Evolutionary conservation across 306 rosid species (phyloP), one percentile per base, ranked within the genome.

Genomic region (Inga oerstediana): DNA sequence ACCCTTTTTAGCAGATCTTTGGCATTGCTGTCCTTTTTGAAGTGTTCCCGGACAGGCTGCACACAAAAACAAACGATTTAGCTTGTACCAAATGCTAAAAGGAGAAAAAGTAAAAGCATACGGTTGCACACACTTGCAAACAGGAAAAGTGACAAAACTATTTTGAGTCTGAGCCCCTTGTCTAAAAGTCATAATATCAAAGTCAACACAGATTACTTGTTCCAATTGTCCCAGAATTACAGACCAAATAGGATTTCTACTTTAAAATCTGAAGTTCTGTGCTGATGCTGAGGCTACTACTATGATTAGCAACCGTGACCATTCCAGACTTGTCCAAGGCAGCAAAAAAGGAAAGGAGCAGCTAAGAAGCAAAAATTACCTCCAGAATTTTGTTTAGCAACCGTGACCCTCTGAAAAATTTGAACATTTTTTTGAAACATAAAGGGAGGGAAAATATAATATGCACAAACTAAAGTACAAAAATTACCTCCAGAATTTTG

Each of bases 21-120:
- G 16, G 98, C 98, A 73, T 89, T 72, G 77, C 73, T 87, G 81
- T 94, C 97, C 39, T 74, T 90, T 84, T 41, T 92, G 76, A 94
- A 94, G 85, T 92, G 97, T 48, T 84, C 88, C 74, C 95, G 86
- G 48, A 92, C 94, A 43, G 98, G 97, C 97, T 94, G 84, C 30
- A 51, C 20, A 48, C 54, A 13, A 3, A 12, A 48, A 51, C 58
- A 51, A 51, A 51, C 0, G 20, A 51, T 16, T 51, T 5, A 51
- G 58, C 20, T 51, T 51, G 58, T 20, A 15, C 58, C 20, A 51
- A 1, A 14, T 16, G 5, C 58, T 51, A 51, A 14, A 9, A 51
- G 58, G 20, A 51, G 19, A 51, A 15, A 3, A 51, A 14, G 58
- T 14, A 51, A 51, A 51, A 51, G 20, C 58, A 14, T 51, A 51